Evolutionary conservation across 768 basidiomycete species (phyloP).

Genomic region (Pleurotus cornucopiae): DNA sequence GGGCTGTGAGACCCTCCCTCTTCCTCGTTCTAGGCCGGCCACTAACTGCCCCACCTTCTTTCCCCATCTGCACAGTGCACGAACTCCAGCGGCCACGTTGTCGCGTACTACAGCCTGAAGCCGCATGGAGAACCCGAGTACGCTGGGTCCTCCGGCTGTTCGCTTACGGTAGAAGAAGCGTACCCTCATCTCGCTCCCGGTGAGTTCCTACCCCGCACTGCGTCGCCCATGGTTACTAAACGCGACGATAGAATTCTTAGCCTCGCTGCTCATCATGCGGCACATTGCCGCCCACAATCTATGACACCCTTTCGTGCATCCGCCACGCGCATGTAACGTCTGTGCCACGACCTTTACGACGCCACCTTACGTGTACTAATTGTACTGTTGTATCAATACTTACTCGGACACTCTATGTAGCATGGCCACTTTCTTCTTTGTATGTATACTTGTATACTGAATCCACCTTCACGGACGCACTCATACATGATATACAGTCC

Average conservation of each 20-base stretch:
- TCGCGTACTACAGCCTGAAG: conserved; percentile 61
- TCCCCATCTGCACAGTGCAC: conserved; percentile 40
- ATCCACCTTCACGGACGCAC: no score
- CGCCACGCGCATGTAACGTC: no score
- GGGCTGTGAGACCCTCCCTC: conserved; percentile 45
- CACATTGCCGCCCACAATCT: conserved; percentile 48
- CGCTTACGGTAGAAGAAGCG: conserved; percentile 61
- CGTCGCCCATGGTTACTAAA: conserved; percentile 3
- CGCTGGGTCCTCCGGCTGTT: conserved; percentile 50
- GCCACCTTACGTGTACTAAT: no score
- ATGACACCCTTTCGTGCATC: neutral
- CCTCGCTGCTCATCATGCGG: conserved; percentile 60
- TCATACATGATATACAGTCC: no score
- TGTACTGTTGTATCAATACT: no score
- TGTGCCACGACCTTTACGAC: no score
- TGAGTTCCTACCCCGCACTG: conserved; percentile 21
- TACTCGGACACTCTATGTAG: no score
- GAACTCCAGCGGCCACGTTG: conserved; percentile 42
- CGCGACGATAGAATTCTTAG: conserved; percentile 46
- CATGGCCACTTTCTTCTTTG: no score
- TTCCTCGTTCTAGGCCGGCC: neutral
- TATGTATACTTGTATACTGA: no score
- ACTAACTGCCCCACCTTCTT: neutral
- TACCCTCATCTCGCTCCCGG: conserved; percentile 55
- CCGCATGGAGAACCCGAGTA: conserved; percentile 52